Evolutionary conservation across 169 alveolate species (phyloP).

Genomic region (Babesia caballi): DNA sequence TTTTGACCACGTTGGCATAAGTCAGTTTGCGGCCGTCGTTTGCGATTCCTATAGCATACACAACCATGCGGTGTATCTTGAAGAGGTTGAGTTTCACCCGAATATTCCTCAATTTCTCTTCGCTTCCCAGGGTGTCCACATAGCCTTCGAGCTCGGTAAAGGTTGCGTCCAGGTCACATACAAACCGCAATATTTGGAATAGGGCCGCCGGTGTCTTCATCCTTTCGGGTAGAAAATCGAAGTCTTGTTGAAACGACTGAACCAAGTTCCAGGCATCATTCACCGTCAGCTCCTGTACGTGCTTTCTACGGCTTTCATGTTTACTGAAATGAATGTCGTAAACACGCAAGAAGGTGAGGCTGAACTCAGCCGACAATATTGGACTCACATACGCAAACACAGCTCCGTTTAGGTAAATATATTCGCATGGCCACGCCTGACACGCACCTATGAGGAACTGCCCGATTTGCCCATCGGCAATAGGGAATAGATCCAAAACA

Average conservation of each 20-base stretch:
- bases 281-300: background rate
- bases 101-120: background rate
- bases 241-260: background rate
- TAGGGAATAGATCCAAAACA: constrained; percentile 5
- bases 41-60: constrained; percentile 9
- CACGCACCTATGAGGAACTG: constrained; percentile 1
- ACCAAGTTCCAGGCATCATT: constrained; percentile 11
- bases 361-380: constrained; percentile 5
- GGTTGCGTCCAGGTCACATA: constrained; percentile 5
- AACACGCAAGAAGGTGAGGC: background rate
- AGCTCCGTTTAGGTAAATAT: background rate
- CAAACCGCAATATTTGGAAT: constrained; percentile 9
- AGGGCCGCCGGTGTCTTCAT: background rate
- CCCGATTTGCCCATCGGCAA: constrained; percentile 22
- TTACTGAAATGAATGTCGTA: constrained; percentile 10
- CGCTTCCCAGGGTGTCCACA: background rate
- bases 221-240: constrained; percentile 4
- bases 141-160: constrained; percentile 15
- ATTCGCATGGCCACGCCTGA: constrained; percentile 11
- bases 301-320: background rate
- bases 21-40: background rate
- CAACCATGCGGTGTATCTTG: constrained; percentile 21
- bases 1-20: background rate
- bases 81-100: constrained; percentile 25
- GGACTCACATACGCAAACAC: background rate